Conservation (phyloP, 2,329 filamentous ascomycete species). For the Juglanconis juglandina region DNA sequence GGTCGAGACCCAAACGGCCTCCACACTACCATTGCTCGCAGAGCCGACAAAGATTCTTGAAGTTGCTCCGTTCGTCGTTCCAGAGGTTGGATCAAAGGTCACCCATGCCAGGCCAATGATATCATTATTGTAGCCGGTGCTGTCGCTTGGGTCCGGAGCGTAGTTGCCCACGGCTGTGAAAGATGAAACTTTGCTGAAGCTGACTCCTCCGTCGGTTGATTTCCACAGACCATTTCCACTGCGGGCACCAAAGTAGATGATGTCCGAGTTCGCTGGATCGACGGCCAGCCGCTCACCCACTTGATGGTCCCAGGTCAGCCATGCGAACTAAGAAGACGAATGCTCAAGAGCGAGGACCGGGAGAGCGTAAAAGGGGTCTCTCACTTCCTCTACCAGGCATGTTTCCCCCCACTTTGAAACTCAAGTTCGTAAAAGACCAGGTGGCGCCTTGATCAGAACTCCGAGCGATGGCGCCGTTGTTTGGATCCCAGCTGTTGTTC, state of each 20-base stretch:
- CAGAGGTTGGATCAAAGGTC: conserved; percentile 53
- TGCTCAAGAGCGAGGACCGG: not conserved
- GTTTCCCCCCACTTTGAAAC: conserved; percentile 60
- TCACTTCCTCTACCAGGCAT: conserved; percentile 55
- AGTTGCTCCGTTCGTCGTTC: conserved; percentile 42
- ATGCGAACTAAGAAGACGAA: not conserved
- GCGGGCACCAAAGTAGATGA: conserved; percentile 56
- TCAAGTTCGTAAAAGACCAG: conserved; percentile 46
- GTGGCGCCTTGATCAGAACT: conserved; percentile 52
- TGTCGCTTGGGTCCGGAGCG: conserved; percentile 41
- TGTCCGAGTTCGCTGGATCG: conserved; percentile 54
- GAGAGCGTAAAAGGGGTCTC: not conserved
- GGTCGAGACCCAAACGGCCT: conserved; percentile 51
- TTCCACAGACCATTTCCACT: conserved; percentile 59
- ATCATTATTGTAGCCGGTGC: conserved; percentile 43
- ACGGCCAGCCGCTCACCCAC: conserved; percentile 56
- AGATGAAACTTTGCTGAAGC: conserved; percentile 48
- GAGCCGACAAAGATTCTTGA: conserved; percentile 55
- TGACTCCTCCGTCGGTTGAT: conserved; percentile 52
- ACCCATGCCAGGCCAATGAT: conserved; percentile 48
- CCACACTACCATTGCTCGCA: conserved; percentile 45
- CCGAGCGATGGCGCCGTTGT: conserved; percentile 50
- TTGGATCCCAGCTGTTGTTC: conserved; percentile 42
- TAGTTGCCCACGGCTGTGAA: conserved; percentile 52
- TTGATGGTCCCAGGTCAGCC: not conserved